Evolutionary conservation across 148 eudicot genomes (phyloP).

Genomic region (Salicornia ramosissima): DNA sequence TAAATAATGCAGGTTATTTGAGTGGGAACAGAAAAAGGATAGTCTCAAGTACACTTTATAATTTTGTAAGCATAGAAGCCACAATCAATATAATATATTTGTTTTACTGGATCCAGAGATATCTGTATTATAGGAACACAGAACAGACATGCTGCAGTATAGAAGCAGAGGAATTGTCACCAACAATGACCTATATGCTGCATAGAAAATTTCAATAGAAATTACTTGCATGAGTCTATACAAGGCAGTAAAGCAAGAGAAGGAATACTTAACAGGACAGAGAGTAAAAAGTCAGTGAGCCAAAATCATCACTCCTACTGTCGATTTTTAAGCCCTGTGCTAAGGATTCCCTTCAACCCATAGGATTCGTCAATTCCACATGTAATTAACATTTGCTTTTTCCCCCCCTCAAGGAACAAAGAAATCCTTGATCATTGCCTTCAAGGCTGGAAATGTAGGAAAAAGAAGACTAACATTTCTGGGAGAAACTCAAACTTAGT

Average conservation of each 20-base stretch:
- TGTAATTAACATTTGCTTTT: background rate
- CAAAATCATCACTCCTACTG: background rate
- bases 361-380: background rate
- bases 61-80: background rate
- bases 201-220: background rate
- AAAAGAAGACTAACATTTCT: background rate
- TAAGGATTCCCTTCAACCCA: background rate
- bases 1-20: background rate
- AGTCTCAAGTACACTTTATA: background rate
- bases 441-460: background rate
- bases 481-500: background rate
- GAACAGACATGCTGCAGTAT: no score
- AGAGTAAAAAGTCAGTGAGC: background rate
- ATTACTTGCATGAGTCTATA: background rate
- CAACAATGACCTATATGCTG: no score
- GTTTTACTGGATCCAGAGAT: background rate
- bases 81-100: background rate
- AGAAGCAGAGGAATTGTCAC: no score
- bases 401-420: background rate
- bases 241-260: background rate
- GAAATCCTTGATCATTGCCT: background rate
- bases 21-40: background rate
- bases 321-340: background rate
- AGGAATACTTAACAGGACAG: no score
- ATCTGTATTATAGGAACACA: background rate